These are phyloP conservation scores for Populus hybrid DNA, from an alignment of 441 rosid genomes.

Conservation along the genomic window DNA sequence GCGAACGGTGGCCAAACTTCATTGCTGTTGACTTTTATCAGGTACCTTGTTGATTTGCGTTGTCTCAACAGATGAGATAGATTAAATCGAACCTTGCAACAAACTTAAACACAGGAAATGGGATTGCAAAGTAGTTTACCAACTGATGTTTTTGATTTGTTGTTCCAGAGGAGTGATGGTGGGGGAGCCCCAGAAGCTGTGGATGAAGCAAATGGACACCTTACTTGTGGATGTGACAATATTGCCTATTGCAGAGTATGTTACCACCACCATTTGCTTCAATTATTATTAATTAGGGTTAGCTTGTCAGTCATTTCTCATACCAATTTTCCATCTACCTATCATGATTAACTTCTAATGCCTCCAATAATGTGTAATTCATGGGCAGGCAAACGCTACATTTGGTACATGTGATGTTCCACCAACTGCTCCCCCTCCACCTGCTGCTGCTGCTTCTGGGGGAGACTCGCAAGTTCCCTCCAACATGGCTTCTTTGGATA, in stretches of 20 bases:
- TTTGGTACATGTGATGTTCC: slow-evolving; percentile 77
- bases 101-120: not conserved
- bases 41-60: slow-evolving; percentile 36
- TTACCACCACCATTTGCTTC: not conserved
- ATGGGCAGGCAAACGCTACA: slow-evolving; percentile 59
- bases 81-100: no score
- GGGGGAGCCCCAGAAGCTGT: slow-evolving; percentile 83
- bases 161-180: slow-evolving; percentile 64
- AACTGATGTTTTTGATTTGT: not conserved
- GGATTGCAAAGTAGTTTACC: not conserved
- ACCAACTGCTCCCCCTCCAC: slow-evolving; percentile 63
- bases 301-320: not conserved
- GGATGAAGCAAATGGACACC: slow-evolving; percentile 75
- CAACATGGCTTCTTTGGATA: slow-evolving; percentile 24
- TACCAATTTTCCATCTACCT: not conserved
- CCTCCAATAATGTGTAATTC: slow-evolving; percentile 4
- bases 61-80: no score
- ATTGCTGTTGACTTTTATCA: slow-evolving; percentile 84
- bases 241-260: slow-evolving; percentile 69
- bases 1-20: slow-evolving; percentile 40
- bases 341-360: not conserved
- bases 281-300: not conserved
- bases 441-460: slow-evolving; percentile 29
- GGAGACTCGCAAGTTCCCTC: slow-evolving; percentile 16
- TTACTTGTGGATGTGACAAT: slow-evolving; percentile 75